Conservation (phyloP, 306 rosid genomes). For the Castanopsis chinensis region DNA sequence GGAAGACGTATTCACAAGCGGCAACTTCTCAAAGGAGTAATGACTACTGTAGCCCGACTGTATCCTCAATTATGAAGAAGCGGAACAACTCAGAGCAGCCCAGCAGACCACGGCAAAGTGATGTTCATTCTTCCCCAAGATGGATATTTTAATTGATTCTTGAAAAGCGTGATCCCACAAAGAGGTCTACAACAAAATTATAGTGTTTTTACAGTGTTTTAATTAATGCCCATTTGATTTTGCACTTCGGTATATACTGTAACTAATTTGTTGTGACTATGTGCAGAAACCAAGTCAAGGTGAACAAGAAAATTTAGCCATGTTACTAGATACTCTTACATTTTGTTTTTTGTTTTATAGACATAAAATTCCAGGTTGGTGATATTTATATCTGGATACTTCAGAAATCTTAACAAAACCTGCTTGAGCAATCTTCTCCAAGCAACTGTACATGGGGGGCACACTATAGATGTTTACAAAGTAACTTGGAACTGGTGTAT, state of each 20-base stretch:
- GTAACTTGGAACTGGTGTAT: neutral
- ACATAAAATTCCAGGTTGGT: neutral
- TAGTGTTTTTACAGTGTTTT: constrained; percentile 31
- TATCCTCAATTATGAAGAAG: constrained; percentile 88
- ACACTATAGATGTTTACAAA: neutral
- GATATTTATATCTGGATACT: neutral
- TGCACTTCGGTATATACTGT: constrained; percentile 36
- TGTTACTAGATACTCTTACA: neutral
- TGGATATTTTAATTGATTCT: constrained; percentile 67
- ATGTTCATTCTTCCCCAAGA: constrained; percentile 90
- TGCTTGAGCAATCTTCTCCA: neutral
- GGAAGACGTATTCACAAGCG: constrained; percentile 84
- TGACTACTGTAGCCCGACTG: constrained; percentile 90
- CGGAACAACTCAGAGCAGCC: constrained; percentile 63
- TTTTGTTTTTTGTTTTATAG: neutral
- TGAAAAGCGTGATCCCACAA: constrained; percentile 21
- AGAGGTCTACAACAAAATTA: constrained; percentile 32
- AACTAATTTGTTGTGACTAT: constrained; percentile 34
- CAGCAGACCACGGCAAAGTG: constrained; percentile 61
- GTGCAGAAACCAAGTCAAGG: constrained; percentile 42
- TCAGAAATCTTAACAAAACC: neutral
- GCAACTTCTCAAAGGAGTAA: constrained; percentile 90
- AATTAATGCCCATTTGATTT: constrained; percentile 26
- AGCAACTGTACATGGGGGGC: neutral
- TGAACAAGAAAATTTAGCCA: constrained; percentile 53